phyloP scores from a whole-genome alignment of 1,284 basidiomycete species.

The Bondarzewia mesenterica region DNA sequence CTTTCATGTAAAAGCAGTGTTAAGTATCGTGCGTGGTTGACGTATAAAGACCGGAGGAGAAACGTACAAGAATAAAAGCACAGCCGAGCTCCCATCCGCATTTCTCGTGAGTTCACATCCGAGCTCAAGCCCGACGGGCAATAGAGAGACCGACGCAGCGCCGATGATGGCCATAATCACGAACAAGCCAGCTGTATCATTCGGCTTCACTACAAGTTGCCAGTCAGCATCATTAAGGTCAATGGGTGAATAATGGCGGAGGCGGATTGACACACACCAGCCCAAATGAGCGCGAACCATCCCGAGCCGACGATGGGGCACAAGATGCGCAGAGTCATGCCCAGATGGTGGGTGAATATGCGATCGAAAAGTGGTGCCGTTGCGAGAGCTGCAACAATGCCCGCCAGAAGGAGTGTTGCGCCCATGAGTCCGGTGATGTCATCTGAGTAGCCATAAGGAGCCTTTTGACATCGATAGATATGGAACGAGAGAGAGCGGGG shows the following conservation, averaged over 20 bases:
- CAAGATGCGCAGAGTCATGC: constrained; percentile 46
- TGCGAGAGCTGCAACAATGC: constrained; percentile 56
- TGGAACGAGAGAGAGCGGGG: neutral
- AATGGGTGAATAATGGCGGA: neutral
- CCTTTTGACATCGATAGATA: constrained; percentile 26
- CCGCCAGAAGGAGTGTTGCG: constrained; percentile 57
- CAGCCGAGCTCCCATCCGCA: constrained; percentile 64
- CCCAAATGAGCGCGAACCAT: constrained; percentile 75
- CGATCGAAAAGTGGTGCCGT: constrained; percentile 72
- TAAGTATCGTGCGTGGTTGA: neutral
- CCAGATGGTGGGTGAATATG: constrained; percentile 64
- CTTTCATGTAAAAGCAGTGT: constrained; percentile 23
- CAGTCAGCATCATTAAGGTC: neutral
- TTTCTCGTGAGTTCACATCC: constrained; percentile 71
- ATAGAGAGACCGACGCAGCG: constrained; percentile 51
- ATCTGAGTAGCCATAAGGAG: constrained; percentile 65
- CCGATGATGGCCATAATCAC: constrained; percentile 62
- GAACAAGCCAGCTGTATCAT: constrained; percentile 54
- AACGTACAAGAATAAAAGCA: constrained; percentile 63
- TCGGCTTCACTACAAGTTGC: constrained; percentile 42
- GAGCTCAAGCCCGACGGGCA: constrained; percentile 70
- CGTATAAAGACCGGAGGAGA: neutral
- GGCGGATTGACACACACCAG: constrained; percentile 31
- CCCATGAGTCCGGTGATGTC: constrained; percentile 61
- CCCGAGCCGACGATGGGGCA: constrained; percentile 50